A percentile compares a stretch with the other conserved stretches of the same genome.
Evolutionary conservation across 345 rosid species (phyloP).

Genomic region (Eucalyptus sideroxylon): DNA sequence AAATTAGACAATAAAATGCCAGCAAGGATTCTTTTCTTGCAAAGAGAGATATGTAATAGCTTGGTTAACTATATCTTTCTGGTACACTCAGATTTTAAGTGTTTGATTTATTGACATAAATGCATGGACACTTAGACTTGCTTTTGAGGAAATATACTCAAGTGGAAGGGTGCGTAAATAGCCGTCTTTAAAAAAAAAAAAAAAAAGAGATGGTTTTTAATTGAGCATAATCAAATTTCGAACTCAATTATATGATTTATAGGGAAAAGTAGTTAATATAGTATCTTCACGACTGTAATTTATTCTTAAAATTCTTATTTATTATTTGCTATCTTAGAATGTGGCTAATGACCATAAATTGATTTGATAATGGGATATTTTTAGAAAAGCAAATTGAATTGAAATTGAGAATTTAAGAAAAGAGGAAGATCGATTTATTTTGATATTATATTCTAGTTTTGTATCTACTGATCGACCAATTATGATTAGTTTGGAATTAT

Average conservation of each 20-base stretch:
- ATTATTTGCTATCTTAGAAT: no score
- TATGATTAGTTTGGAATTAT: no score
- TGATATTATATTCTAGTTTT: no score
- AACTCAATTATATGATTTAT: not conserved
- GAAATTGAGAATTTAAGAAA: no score
- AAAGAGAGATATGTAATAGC: not conserved
- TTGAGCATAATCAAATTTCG: not conserved
- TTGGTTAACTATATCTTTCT: not conserved
- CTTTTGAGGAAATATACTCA: not conserved
- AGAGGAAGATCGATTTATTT: no score
- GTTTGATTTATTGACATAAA: not conserved
- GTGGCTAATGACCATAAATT: no score
- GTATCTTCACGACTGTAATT: not conserved
- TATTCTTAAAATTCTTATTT: no score
- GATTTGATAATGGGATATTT: no score
- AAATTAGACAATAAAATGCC: not conserved
- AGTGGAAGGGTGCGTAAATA: not conserved
- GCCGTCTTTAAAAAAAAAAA: not conserved
- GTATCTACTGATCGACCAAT: accelerated
- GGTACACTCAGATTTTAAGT: not conserved
- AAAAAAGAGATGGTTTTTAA: not conserved
- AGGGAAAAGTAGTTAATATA: not conserved
- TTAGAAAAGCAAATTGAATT: no score
- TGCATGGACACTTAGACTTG: not conserved
- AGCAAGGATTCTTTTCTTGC: not conserved